Percentiles rank a stretch among this genome's conserved stretches.
Evolutionary conservation across 2,329 filamentous ascomycete species (phyloP).

Genomic region (Hypoxylon rubiginosum): DNA sequence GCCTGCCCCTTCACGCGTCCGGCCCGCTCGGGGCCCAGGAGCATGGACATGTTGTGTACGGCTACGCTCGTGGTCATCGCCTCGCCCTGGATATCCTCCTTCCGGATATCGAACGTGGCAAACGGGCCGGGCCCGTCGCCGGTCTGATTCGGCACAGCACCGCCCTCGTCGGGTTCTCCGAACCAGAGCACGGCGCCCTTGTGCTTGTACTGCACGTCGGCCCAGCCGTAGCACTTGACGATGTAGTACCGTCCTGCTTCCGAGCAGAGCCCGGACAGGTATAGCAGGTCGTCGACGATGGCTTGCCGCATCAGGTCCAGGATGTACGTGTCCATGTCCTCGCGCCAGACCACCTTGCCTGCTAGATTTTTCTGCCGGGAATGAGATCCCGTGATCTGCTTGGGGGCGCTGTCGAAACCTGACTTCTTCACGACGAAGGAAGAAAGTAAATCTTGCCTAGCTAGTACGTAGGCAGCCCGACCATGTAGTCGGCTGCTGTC

Average conservation of each 20-base stretch:
- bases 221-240: slow-evolving; percentile 60
- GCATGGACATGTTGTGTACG: slow-evolving; percentile 65
- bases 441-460: slow-evolving; percentile 52
- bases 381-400: slow-evolving; percentile 34
- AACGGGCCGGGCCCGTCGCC: slow-evolving; percentile 53
- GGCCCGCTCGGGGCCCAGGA: slow-evolving; percentile 65
- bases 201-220: slow-evolving; percentile 56
- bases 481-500: slow-evolving; percentile 35
- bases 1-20: slow-evolving; percentile 55
- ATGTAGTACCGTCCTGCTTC: slow-evolving; percentile 56
- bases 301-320: slow-evolving; percentile 64
- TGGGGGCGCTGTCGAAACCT: slow-evolving; percentile 24
- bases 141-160: slow-evolving; percentile 3
- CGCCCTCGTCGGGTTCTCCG: slow-evolving; percentile 23
- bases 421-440: slow-evolving; percentile 36
- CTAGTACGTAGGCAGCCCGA: slow-evolving; percentile 51
- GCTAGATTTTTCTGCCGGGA: slow-evolving; percentile 30
- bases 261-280: slow-evolving; percentile 53
- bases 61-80: slow-evolving; percentile 57
- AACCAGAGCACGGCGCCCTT: slow-evolving; percentile 64
- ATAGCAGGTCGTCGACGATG: slow-evolving; percentile 61
- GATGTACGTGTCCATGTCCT: slow-evolving; percentile 69
- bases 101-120: slow-evolving; percentile 60
- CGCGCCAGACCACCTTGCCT: slow-evolving; percentile 59
- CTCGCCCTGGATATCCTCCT: slow-evolving; percentile 48